Evolutionary conservation across 345 rosid species (phyloP), one percentile per base, ranked within the genome.

Genomic region (Anastatica hierochuntica): DNA sequence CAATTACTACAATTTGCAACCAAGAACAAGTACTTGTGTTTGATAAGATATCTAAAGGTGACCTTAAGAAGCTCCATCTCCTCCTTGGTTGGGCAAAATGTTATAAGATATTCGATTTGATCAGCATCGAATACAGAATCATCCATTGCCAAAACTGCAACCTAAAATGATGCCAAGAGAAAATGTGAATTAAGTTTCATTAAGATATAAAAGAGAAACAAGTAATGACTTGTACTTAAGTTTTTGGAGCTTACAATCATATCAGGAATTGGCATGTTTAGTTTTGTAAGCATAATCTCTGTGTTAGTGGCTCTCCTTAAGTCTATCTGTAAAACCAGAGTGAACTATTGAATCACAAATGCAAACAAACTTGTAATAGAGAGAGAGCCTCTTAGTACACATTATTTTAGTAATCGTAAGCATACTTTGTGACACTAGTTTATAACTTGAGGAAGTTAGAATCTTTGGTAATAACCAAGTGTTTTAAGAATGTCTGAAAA

Each of bases 31-130:
- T 21, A 36, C 49, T 24, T 7, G 7, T 23, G 24, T 62, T 48
- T 60, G 14, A 21, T 34, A 53, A 34, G 14, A 57, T 10, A 36
- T 29, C 42, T 13, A 74, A 53, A 65, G 31, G 34, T 46, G 52
- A 92, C 99, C 99, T 92, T 92, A 34, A 92, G 87, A 68, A 71
- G 81, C 66, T 92, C 99, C 95, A 88, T 88, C 80, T 94, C 99
- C 75, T 94, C 99, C 70, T 94, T 94, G 6, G 97, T 88, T 20
- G 97, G 99, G 58, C 97, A 94, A 70, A 88, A 88, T 47, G 88
- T 94, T 68, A 88, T 88, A 63, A 94, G 95, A 75, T 94, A 88
- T 35, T 94, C 99, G 66, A 94, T 90, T 68, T 94, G 99, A 70
- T 94, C 99, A 72, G 72, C 83, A 76, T 94, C 95, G 72, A 94